Conservation (phyloP, 1,139 yeast genomes). For the Hyphopichia khmerensis region DNA sequence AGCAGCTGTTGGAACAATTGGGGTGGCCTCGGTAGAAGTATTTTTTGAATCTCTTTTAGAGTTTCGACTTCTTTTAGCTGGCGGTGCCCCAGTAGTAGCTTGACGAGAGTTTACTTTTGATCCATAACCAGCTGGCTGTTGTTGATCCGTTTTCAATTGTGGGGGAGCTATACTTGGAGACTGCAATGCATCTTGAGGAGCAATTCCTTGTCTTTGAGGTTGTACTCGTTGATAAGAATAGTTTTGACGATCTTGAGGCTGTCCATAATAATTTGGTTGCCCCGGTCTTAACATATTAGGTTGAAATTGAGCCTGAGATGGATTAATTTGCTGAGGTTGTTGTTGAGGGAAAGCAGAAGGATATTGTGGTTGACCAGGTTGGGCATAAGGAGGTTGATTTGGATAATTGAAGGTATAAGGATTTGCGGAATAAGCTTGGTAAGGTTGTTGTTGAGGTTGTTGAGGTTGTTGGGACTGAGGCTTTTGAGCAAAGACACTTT, state of each 20-base stretch:
- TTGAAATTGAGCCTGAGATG: neutral
- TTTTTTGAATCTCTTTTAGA: neutral
- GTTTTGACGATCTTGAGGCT: slow-evolving; percentile 1
- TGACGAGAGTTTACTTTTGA: neutral
- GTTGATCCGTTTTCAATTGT: slow-evolving; percentile 1
- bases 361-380: neutral
- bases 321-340: neutral
- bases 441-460: slow-evolving; percentile 7
- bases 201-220: slow-evolving; percentile 3
- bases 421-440: neutral
- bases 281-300: neutral
- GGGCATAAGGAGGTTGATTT: neutral
- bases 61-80: slow-evolving; percentile 7
- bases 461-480: slow-evolving; percentile 10
- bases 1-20: slow-evolving; percentile 7
- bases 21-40: slow-evolving; percentile 8
- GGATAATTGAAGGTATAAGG: neutral
- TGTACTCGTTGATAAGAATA: slow-evolving; percentile 4
- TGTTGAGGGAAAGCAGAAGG: slow-evolving; percentile 1
- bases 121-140: slow-evolving; percentile 7
- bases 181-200: slow-evolving; percentile 1
- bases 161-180: neutral
- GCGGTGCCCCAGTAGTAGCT: slow-evolving; percentile 1
- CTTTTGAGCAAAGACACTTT: slow-evolving; percentile 3
- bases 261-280: slow-evolving; percentile 1